Evolutionary conservation across 1,284 basidiomycete genomes (phyloP).

Genomic region (Fomitopsis palustris): DNA sequence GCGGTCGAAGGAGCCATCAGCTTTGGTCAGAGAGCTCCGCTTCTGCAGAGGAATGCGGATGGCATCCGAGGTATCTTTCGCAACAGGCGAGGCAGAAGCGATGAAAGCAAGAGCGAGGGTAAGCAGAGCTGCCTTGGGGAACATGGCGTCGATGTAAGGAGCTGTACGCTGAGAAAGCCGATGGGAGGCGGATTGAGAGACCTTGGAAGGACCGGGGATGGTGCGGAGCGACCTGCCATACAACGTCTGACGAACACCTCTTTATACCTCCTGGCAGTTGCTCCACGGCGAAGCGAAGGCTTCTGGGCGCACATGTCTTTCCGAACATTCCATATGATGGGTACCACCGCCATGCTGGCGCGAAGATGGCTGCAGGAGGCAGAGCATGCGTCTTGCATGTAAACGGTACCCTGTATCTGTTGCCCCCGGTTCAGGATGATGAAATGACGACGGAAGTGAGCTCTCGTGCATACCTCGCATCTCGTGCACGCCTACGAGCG

Average conservation of each 20-base stretch:
- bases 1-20: constrained; percentile 21
- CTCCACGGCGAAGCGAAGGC: background rate
- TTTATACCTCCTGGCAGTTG: background rate
- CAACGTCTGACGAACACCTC: background rate
- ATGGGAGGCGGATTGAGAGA: background rate
- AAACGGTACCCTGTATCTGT: background rate
- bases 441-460: background rate
- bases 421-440: background rate
- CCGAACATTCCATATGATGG: background rate
- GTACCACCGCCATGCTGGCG: background rate
- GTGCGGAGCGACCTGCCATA: background rate
- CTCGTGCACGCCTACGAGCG: background rate
- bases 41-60: constrained; percentile 18
- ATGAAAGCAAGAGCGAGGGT: constrained; percentile 18
- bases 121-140: constrained; percentile 21
- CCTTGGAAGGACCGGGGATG: background rate
- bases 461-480: background rate
- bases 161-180: background rate
- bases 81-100: constrained; percentile 16
- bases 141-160: constrained; percentile 12
- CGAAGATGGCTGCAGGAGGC: background rate
- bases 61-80: constrained; percentile 2
- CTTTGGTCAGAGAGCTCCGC: constrained; percentile 17
- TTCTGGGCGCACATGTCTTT: background rate
- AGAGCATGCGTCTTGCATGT: background rate